phyloP scores from a whole-genome alignment of 2,329 filamentous ascomycete species.

The Penicillium sclerotiorum region DNA sequence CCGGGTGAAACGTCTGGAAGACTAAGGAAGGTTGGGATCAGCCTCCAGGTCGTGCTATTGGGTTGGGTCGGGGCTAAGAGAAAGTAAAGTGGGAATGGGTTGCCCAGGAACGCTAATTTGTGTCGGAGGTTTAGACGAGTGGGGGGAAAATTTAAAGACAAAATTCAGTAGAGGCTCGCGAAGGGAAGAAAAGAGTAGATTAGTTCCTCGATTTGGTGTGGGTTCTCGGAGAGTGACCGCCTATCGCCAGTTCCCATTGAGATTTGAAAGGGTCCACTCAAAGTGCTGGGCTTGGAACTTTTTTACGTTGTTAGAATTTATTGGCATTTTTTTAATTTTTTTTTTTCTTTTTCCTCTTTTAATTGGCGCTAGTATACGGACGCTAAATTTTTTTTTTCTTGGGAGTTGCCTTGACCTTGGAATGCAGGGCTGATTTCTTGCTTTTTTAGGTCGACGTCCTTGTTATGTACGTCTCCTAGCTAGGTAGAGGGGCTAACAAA shows the following conservation, averaged over 20 bases:
- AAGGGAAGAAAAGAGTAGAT: constrained; percentile 17
- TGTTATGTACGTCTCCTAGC: not conserved
- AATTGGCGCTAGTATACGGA: too few species aligned
- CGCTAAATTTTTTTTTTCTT: not conserved
- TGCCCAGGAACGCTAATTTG: constrained; percentile 14
- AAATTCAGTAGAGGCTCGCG: constrained; percentile 20
- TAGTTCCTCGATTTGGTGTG: constrained; percentile 14
- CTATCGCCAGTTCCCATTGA: constrained; percentile 4
- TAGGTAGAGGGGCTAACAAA: not conserved
- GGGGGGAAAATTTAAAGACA: constrained; percentile 1
- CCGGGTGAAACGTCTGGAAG: constrained; percentile 28
- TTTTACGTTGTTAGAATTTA: not conserved
- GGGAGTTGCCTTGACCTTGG: constrained; percentile 1
- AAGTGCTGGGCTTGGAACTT: too few species aligned
- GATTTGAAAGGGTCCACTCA: not conserved
- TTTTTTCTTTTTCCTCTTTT: too few species aligned
- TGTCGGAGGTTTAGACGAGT: constrained; percentile 14
- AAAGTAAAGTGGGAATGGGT: constrained; percentile 6
- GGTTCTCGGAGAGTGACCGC: constrained; percentile 23
- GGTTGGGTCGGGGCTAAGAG: constrained; percentile 11
- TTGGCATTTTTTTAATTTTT: not conserved
- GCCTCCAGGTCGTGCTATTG: too few species aligned
- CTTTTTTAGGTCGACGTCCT: not conserved
- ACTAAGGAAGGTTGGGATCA: constrained; percentile 22
- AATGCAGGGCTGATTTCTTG: constrained; percentile 7